Evolutionary conservation across 2,329 filamentous ascomycete species (phyloP), one percentile per base, ranked within the genome.

Genomic region (Ophiostoma sp.): DNA sequence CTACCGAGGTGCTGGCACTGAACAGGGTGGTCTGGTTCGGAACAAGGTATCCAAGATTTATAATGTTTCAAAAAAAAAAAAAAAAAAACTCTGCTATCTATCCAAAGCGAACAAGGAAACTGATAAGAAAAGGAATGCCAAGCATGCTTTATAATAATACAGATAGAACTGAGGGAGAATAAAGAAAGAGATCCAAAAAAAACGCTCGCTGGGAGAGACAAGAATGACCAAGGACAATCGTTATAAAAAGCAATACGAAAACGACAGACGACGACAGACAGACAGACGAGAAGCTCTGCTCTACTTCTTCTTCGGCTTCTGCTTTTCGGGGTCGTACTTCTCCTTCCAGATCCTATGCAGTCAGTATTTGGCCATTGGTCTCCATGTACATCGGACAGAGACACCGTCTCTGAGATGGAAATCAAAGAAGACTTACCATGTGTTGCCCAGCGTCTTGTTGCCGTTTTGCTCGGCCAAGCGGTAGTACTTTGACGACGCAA

Each of bases 331-430:
- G 74, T 85, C 85, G 80, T 98, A 97, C 80, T 98, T 98, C 71
- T 96, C 93, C 78, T 98, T 98, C 92, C 94, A 97, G 76, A 98
- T 97, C 93, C 92, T 96, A 76, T 38, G 14, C 6, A 18, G 18
- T 27, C n/a, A 45, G 42, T 11, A 18, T 36, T 47, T 12, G 55
- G 18, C 47, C 12, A 63, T 27, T 63, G 5, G 14, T 16, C n/a
- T 45, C 27, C 27, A 27, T 27, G 27, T 27, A 27, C 27, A 27
- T 27, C 27, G 27, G 27, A 27, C 27, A 27, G 27, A 27, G 27
- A 27, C 27, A 27, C 27, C 27, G 27, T 27, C 27, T 27, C 27
- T 2, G 2, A 27, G 27, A 27, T 27, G 27, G 27, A 27, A 27
- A 27, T 4, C 36, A 44, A 67, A 4, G 18, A 71, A 64, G 69